phyloP scores from a whole-genome alignment of 1,284 basidiomycete species.

The Leccinum griseonigrum region DNA sequence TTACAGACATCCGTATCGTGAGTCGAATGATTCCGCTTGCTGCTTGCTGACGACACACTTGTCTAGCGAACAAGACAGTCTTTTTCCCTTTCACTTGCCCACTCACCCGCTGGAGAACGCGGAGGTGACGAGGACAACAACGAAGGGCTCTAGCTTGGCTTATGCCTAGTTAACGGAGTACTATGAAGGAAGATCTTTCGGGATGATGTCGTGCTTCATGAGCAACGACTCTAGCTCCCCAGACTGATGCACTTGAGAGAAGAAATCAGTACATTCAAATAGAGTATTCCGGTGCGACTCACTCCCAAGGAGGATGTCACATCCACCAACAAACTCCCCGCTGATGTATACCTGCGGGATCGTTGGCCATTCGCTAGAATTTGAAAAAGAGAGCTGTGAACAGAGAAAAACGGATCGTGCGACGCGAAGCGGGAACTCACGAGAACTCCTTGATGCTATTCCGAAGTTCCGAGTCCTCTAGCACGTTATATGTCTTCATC shows the following conservation, averaged over 20 bases:
- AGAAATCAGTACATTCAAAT: conserved; percentile 1
- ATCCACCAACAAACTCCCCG: conserved; percentile 95
- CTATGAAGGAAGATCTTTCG: conserved; percentile 16
- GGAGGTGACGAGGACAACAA: neutral
- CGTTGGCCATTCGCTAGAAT: conserved; percentile 90
- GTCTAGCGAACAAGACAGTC: neutral
- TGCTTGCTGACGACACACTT: neutral
- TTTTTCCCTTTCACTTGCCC: neutral
- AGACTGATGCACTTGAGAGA: conserved; percentile 83
- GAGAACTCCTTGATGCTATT: conserved; percentile 94
- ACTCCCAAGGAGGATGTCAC: conserved; percentile 93
- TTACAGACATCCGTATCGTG: neutral
- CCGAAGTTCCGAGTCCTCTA: conserved; percentile 84
- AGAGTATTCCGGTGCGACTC: conserved; percentile 36
- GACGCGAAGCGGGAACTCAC: conserved; percentile 47
- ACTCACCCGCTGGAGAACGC: neutral
- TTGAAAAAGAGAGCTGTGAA: neutral
- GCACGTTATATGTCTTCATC: conserved; percentile 85
- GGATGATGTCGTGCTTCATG: conserved; percentile 69
- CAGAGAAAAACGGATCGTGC: neutral
- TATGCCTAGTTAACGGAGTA: neutral
- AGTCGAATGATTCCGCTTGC: neutral
- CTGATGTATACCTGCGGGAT: conserved; percentile 95
- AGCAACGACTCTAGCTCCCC: conserved; percentile 90
- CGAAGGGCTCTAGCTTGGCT: neutral